Conservation (phyloP, 192 early-diverging fungal species). For the Umbelopsis vinacea region DNA sequence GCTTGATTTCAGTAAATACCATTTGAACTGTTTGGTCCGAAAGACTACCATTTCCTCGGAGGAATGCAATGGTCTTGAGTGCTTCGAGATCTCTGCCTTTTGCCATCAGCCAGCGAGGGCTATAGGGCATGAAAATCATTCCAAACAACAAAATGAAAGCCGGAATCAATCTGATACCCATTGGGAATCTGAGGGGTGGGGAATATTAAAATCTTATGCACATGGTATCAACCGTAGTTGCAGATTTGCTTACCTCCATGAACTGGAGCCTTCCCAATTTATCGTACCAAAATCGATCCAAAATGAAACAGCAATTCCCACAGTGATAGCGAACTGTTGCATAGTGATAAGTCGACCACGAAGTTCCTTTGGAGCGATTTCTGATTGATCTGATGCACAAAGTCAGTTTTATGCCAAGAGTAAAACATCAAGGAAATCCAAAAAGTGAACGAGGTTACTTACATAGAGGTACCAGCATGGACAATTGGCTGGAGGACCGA, state of each 20-base stretch:
- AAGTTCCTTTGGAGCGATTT: constrained; percentile 79
- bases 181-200: constrained; percentile 73
- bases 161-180: constrained; percentile 82
- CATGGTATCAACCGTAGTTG: not conserved
- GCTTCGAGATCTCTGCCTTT: constrained; percentile 61
- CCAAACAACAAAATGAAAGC: constrained; percentile 69
- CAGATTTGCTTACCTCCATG: constrained; percentile 31
- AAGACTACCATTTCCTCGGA: constrained; percentile 56
- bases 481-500: constrained; percentile 45
- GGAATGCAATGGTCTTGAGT: constrained; percentile 51
- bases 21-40: constrained; percentile 49
- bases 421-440: not conserved
- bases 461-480: constrained; percentile 62
- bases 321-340: constrained; percentile 91
- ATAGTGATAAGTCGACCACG: constrained; percentile 84
- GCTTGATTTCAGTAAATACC: constrained; percentile 65
- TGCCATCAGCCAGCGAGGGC: constrained; percentile 73
- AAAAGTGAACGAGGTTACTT: constrained; percentile 8
- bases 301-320: constrained; percentile 70
- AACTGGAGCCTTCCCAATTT: constrained; percentile 20
- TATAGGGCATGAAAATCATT: constrained; percentile 78
- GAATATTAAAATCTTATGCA: constrained; percentile 21
- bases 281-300: constrained; percentile 34
- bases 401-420: not conserved
- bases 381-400: constrained; percentile 59